Conservation (phyloP, 257 asterid species). For the Solanum pimpinellifolium region DNA sequence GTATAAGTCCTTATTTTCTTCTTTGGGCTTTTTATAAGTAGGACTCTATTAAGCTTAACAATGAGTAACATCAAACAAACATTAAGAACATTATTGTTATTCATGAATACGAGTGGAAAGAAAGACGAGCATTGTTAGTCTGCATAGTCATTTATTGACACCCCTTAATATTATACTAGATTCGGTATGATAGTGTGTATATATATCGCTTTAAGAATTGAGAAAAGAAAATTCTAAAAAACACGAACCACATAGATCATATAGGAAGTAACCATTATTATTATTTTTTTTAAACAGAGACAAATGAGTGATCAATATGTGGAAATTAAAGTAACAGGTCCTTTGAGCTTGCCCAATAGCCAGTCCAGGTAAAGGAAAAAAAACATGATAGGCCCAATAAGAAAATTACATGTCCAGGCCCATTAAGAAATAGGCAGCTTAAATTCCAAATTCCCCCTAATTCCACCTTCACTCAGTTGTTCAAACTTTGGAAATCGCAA, state of each 20-base stretch:
- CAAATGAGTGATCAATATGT: neutral
- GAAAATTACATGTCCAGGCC: neutral
- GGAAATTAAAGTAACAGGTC: neutral
- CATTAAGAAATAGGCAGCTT: neutral
- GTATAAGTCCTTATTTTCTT: neutral
- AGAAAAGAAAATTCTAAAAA: neutral
- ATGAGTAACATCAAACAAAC: neutral
- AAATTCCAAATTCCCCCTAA: slow-evolving; percentile 2
- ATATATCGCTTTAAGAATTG: neutral
- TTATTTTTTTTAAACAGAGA: too few relatives aligned
- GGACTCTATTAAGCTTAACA: neutral
- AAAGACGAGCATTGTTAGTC: neutral
- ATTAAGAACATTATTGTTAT: neutral
- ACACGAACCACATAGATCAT: neutral
- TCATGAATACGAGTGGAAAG: neutral
- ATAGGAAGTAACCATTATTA: neutral
- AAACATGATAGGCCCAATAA: neutral
- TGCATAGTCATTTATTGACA: too few relatives aligned
- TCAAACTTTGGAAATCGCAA: neutral
- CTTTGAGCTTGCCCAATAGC: too few relatives aligned
- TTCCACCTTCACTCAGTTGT: slow-evolving; percentile 12
- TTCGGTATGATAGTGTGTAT: too few relatives aligned
- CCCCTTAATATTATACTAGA: neutral
- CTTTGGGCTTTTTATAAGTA: neutral
- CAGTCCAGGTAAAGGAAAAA: neutral